Base-by-base conservation (phyloP, 2,329 filamentous ascomycete species). In the Myriosclerotinia scirpicola region DNA sequence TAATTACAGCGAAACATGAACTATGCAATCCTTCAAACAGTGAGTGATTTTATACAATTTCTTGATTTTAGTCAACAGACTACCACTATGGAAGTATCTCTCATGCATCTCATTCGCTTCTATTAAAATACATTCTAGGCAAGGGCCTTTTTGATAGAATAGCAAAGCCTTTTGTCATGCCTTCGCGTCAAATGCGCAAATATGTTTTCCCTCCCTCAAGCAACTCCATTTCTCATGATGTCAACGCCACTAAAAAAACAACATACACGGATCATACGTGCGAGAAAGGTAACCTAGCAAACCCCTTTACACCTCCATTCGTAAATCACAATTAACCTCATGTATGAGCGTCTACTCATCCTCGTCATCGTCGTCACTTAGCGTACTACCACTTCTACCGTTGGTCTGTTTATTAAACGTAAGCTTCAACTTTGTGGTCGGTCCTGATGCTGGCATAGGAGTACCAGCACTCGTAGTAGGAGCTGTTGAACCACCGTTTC, bases 401-500 rank as follows among this genome's bases (percentile, higher is more conserved):
- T 78, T 79, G 65, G 78, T 78, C 61, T 76, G 77, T 48, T 73
- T 74, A 67, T 82, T 84, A 72, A 85, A 83, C 30, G 81, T 90
- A 69, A 94, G 82, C 80, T 90, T 93, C 78, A 94, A 59, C 67
- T 75, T 93, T 26, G 82, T 65, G 36, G 54, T 66, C 15, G 65
- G 78, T 69, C 81, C 83, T 36, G 82, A 77, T 68, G 81, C 77
- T 46, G 87, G 84, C 73, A 89, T 82, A 34, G 91, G 90, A 36
- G 90, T 93, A 61, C 85, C 84, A 22, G 82, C 82, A 67, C 80
- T 85, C 7, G 85, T 83, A 15, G 83, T 84, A n/a, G 85, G 83
- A 40, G 84, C 81, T 34, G 73, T 74, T 38, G 76, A 77, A 17
- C 74, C 74, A 38, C 72, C 75, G 62, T 76, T 75, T 30, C 74